phyloP scores from a whole-genome alignment of 257 asterid genomes.

The Petunia axillaris region DNA sequence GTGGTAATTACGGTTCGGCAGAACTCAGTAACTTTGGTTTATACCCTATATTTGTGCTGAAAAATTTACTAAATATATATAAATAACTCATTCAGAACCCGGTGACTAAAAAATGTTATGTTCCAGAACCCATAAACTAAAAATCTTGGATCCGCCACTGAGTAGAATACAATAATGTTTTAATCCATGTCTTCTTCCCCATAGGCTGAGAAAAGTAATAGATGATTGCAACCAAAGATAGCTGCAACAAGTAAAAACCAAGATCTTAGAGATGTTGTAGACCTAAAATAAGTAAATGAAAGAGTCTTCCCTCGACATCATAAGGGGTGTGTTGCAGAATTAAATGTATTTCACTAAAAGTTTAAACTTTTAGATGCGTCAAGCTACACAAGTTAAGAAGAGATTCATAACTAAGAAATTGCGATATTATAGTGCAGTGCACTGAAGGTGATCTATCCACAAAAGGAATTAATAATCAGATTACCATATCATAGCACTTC shows the following conservation, averaged over 20 bases:
- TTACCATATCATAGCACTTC: not conserved
- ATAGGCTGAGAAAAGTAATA: constrained; percentile 84
- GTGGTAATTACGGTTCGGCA: too few relatives aligned
- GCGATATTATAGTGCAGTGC: not conserved
- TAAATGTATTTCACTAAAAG: not conserved
- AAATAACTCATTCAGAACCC: too few relatives aligned
- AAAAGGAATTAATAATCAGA: not conserved
- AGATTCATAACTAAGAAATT: not conserved
- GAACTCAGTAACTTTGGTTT: too few relatives aligned
- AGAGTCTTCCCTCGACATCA: not conserved
- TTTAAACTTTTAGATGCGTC: not conserved
- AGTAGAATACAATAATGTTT: constrained; percentile 73
- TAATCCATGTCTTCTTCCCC: constrained; percentile 71
- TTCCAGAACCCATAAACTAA: too few relatives aligned
- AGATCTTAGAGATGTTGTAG: not conserved
- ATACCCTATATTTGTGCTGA: too few relatives aligned
- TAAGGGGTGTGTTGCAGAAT: not conserved
- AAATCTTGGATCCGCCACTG: too few relatives aligned
- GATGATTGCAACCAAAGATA: constrained; percentile 68
- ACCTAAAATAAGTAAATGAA: not conserved
- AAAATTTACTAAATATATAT: too few relatives aligned
- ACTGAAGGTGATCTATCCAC: not conserved
- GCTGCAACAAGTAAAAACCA: constrained; percentile 51
- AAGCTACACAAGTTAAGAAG: not conserved
- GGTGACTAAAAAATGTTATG: too few relatives aligned